Evolutionary conservation across 768 basidiomycete genomes (phyloP).

Genomic region (Kwoniella sp.): DNA sequence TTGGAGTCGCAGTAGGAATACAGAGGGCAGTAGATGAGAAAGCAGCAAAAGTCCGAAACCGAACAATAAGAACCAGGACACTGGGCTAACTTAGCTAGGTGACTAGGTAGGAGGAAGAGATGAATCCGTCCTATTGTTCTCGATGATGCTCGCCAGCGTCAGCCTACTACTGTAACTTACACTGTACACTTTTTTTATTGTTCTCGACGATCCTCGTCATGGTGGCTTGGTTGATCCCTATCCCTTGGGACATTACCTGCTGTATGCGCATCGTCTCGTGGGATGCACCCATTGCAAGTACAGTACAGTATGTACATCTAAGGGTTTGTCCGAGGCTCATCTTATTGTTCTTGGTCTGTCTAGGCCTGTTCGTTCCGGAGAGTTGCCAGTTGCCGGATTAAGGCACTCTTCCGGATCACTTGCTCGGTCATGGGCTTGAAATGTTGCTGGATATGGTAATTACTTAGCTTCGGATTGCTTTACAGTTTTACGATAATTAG

Average conservation of each 20-base stretch:
- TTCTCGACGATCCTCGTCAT: slow-evolving; percentile 1
- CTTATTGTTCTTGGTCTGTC: not conserved
- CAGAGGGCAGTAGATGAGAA: too few species aligned
- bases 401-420: not conserved
- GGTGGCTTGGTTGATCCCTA: not conserved
- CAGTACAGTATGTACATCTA: too few species aligned
- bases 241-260: too few species aligned
- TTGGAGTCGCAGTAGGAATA: too few species aligned
- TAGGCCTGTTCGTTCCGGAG: not conserved
- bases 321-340: not conserved
- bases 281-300: too few species aligned
- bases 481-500: not conserved
- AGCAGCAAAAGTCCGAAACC: not conserved
- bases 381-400: not conserved
- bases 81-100: too few species aligned
- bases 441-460: not conserved
- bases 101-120: too few species aligned
- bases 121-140: too few species aligned
- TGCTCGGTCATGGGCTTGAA: too few species aligned
- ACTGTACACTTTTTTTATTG: not conserved
- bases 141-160: too few species aligned
- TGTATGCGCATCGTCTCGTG: too few species aligned
- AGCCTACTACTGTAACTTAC: too few species aligned
- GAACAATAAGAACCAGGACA: not conserved
- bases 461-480: not conserved